phyloP scores from a whole-genome alignment of 345 rosid species.

The Pseudoturritis turrita region DNA sequence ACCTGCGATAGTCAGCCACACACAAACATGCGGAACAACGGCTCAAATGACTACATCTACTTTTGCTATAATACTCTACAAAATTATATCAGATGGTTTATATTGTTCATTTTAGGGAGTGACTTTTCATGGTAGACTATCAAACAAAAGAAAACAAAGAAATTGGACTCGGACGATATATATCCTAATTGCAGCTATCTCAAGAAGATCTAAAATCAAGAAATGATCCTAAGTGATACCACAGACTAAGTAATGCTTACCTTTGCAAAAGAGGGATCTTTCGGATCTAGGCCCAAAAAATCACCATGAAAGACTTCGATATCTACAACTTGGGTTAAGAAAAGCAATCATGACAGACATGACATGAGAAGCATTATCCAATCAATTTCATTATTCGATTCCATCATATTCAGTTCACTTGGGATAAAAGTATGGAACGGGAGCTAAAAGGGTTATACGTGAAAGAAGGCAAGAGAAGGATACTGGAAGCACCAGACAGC shows the following conservation, averaged over 20 bases:
- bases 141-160: neutral
- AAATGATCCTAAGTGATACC: neutral
- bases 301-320: conserved; percentile 43
- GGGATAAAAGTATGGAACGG: neutral
- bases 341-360: neutral
- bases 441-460: neutral
- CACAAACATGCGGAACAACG: neutral
- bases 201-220: neutral
- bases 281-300: conserved; percentile 64
- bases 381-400: neutral
- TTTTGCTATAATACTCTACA: neutral
- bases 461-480: conserved; percentile 41
- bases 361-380: neutral
- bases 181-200: conserved; percentile 1
- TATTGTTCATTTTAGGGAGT: neutral
- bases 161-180: neutral
- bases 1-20: conserved; percentile 42
- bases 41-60: conserved; percentile 6
- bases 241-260: conserved; percentile 29
- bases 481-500: conserved; percentile 85
- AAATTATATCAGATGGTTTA: neutral
- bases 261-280: conserved; percentile 53
- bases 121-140: neutral
- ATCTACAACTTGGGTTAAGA: conserved; percentile 51
- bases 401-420: neutral